A percentile compares a stretch with the other conserved stretches of the same genome.
Evolutionary conservation across 1,284 basidiomycete genomes (phyloP).

Genomic region (Trametes polyzona): DNA sequence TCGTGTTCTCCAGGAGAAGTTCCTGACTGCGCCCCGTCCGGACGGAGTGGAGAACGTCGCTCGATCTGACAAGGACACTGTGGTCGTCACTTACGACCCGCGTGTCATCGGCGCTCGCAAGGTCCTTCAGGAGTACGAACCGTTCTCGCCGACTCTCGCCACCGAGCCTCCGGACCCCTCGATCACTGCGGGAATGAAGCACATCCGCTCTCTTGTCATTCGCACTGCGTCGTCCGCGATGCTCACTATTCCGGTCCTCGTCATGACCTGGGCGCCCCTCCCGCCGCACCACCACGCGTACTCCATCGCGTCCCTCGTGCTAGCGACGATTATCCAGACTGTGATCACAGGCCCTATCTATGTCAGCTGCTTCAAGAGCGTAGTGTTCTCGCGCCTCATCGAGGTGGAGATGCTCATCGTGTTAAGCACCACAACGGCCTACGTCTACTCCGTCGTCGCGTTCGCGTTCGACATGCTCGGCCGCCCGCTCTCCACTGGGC

Average conservation of each 20-base stretch:
- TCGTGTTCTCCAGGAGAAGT: constrained; percentile 16
- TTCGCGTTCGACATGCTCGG: constrained; percentile 43
- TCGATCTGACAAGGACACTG: constrained; percentile 26
- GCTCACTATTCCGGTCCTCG: constrained; percentile 48
- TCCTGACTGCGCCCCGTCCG: constrained; percentile 21
- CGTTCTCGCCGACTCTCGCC: constrained; percentile 30
- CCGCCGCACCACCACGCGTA: constrained; percentile 39
- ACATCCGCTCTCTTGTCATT: constrained; percentile 35
- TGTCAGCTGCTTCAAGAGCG: constrained; percentile 39
- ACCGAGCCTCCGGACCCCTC: constrained; percentile 34
- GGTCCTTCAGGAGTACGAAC: constrained; percentile 27
- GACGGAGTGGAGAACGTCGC: constrained; percentile 27
- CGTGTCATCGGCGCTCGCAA: constrained; percentile 31
- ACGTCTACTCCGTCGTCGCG: constrained; percentile 47
- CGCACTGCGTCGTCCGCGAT: constrained; percentile 40
- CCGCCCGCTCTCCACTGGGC: constrained; percentile 37
- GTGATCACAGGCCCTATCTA: constrained; percentile 44
- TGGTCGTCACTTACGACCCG: constrained; percentile 31
- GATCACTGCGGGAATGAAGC: constrained; percentile 32
- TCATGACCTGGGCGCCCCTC: constrained; percentile 50
- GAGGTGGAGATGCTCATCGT: constrained; percentile 48
- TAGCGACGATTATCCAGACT: constrained; percentile 46
- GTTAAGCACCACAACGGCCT: constrained; percentile 46
- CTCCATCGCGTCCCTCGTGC: constrained; percentile 41
- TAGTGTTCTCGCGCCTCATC: constrained; percentile 43